A percentile compares a stretch with the other conserved stretches of the same genome.
These are phyloP conservation scores for Lachnellula subtilissima DNA, from an alignment of 2,329 filamentous ascomycete species.

Conservation along the genomic window DNA sequence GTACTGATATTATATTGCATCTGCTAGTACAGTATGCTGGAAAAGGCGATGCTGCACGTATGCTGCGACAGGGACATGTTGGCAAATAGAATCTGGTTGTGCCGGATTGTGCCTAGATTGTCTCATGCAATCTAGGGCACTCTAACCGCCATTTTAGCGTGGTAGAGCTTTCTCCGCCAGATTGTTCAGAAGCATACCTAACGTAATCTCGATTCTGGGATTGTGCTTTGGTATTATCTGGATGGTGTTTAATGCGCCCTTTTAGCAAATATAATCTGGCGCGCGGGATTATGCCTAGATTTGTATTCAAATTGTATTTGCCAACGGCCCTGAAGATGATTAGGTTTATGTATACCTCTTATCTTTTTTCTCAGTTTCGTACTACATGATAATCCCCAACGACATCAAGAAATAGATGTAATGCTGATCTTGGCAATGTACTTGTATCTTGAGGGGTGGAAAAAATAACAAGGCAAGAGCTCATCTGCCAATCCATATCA, in stretches of 20 bases:
- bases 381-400: neutral
- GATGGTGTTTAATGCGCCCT: no score
- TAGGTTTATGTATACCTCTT: neutral
- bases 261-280: no score
- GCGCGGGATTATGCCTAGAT: no score
- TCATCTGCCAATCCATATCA: neutral
- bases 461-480: neutral
- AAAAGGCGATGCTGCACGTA: neutral
- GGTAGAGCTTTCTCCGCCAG: neutral
- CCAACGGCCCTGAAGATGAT: no score
- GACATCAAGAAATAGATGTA: neutral
- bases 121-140: no score
- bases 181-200: no score
- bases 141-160: no score
- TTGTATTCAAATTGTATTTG: no score
- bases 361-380: neutral
- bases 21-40: neutral
- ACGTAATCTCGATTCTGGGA: no score
- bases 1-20: neutral
- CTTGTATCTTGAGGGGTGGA: neutral
- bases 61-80: neutral
- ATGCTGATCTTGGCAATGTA: neutral
- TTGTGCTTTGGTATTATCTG: no score
- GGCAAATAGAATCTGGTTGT: no score
- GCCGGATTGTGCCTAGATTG: no score